phyloP scores from a whole-genome alignment of 2,329 filamentous ascomycete species.

The Paecilomyces fulvus region DNA sequence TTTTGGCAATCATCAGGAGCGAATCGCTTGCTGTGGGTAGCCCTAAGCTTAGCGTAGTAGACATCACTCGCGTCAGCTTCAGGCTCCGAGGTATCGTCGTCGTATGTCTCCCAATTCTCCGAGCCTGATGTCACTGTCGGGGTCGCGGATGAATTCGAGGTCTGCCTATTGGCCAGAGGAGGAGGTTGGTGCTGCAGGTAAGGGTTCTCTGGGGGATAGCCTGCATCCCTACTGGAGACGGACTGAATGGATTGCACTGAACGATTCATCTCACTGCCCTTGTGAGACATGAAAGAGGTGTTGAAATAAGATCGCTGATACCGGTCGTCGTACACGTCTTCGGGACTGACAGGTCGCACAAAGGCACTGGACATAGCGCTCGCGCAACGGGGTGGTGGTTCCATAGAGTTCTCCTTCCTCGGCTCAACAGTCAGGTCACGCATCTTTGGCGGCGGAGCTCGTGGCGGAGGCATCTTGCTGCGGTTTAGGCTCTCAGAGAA shows the following conservation, averaged over 20 bases:
- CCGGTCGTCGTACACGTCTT: constrained; percentile 77
- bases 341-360: constrained; percentile 55
- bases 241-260: constrained; percentile 35
- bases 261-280: constrained; percentile 30
- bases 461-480: constrained; percentile 40
- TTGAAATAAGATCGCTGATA: constrained; percentile 39
- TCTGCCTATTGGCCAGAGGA: constrained; percentile 51
- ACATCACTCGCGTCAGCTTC: constrained; percentile 67
- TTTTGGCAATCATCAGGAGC: constrained; percentile 29
- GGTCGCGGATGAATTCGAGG: constrained; percentile 59
- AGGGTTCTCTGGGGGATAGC: constrained; percentile 26
- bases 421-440: constrained; percentile 62
- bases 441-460: constrained; percentile 74
- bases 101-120: constrained; percentile 97
- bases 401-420: constrained; percentile 28
- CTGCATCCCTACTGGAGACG: constrained; percentile 26
- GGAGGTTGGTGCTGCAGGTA: constrained; percentile 28
- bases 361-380: constrained; percentile 43
- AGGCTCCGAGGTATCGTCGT: constrained; percentile 62
- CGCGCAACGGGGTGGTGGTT: constrained; percentile 41
- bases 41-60: constrained; percentile 71
- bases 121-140: constrained; percentile 68
- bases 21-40: constrained; percentile 58
- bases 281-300: constrained; percentile 33
- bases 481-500: constrained; percentile 37